Conservation (phyloP, 306 rosid genomes). For the Herpetospermum pedunculosum region DNA sequence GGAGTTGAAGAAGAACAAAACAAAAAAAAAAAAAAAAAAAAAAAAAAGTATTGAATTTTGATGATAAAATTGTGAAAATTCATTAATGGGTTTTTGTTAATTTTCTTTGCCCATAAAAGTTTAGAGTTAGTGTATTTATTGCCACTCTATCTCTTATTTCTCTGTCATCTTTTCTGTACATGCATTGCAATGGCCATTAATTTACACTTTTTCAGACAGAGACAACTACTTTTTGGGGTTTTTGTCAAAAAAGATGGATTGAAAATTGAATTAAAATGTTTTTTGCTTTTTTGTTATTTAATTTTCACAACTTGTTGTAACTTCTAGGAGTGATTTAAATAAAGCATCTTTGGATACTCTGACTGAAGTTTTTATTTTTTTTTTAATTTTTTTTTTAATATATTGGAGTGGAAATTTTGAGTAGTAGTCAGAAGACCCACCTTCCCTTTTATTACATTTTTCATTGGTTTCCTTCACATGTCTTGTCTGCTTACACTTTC, state of each 20-base stretch:
- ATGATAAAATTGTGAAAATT: neutral
- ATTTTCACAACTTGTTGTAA: neutral
- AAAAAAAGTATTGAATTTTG: neutral
- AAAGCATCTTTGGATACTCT: conserved; percentile 15
- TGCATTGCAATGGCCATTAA: neutral
- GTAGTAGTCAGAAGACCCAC: neutral
- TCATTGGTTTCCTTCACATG: conserved; percentile 8
- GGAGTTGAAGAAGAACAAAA: no score
- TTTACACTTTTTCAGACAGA: neutral
- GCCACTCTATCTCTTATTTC: no score
- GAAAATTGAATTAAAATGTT: neutral
- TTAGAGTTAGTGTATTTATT: neutral
- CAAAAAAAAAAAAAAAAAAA: neutral
- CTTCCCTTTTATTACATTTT: neutral
- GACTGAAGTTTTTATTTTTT: neutral
- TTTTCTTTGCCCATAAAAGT: neutral
- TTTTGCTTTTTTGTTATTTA: neutral
- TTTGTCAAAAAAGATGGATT: neutral
- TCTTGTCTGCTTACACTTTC: neutral
- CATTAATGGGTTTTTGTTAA: neutral
- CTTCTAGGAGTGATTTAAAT: neutral
- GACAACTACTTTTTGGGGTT: neutral
- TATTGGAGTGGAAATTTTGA: neutral
- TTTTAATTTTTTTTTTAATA: neutral
- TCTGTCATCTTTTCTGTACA: neutral